Percentiles rank a stretch among this genome's conserved stretches.
Evolutionary conservation across 306 rosid species (phyloP).

Genomic region (Fragaria nilgerrensis): DNA sequence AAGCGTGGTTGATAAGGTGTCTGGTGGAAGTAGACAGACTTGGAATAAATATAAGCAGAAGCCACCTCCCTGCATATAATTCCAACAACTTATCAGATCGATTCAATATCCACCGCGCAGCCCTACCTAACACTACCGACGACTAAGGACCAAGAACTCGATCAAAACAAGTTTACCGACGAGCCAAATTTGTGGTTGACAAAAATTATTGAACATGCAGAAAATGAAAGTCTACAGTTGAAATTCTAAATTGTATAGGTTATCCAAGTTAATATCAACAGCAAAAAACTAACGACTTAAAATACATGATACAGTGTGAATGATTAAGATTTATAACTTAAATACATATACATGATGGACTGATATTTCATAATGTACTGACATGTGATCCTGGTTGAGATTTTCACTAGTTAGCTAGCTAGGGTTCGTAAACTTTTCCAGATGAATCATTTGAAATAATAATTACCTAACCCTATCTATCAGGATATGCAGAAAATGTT

Average conservation of each 20-base stretch:
- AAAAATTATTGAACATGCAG: not conserved
- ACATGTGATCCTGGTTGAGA: too few relatives aligned
- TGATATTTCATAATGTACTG: too few relatives aligned
- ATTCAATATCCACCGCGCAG: not conserved
- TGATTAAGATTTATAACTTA: too few relatives aligned
- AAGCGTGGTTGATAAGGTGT: slow-evolving; percentile 10
- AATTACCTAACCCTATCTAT: too few relatives aligned
- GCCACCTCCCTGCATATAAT: not conserved
- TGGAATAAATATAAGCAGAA: not conserved
- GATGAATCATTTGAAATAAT: too few relatives aligned
- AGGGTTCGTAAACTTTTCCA: too few relatives aligned
- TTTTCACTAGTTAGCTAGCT: too few relatives aligned
- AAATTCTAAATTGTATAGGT: not conserved
- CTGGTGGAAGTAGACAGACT: not conserved
- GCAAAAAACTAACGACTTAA: not conserved
- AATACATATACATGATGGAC: too few relatives aligned
- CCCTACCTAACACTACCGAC: not conserved
- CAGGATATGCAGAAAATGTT: too few relatives aligned
- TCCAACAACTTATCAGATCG: not conserved
- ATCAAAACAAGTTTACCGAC: not conserved
- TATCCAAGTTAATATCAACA: not conserved
- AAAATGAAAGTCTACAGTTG: not conserved
- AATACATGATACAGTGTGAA: too few relatives aligned
- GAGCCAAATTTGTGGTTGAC: not conserved
- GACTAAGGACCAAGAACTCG: not conserved